Base-by-base conservation (phyloP, 352 stramenopile species). In the Hyaloperonospora arabidopsidis region DNA sequence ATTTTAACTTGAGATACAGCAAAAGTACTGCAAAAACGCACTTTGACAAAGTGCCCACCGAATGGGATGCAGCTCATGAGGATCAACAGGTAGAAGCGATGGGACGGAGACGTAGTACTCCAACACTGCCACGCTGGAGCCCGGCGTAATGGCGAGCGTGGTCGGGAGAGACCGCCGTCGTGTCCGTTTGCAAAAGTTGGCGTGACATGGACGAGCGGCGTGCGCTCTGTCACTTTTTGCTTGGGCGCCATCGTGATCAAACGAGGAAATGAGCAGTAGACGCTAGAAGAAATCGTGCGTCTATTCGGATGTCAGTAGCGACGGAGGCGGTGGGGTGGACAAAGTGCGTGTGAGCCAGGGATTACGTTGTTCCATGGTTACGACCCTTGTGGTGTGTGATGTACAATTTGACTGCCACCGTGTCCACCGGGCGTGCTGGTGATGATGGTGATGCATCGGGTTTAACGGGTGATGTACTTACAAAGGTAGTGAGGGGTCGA, bases 21-120 rank as follows among this genome's bases (percentile, higher is more conserved):
- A 21, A 15, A 49, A 39, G 1, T 17, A 22, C 13, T 29, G 3
- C 25, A 7, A 29, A 17, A 13, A 55, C 57, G 13, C 4, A 84
- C 74, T 69, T 91, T 94, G 49, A 90, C 84, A 49, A 94, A 94
- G 67, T 93, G 84, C 22, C 77, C 81, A 25, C 81, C 79, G 56
- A 94, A 91, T 29, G 84, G 81, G 52, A 94, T 89, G 63, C 63
- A 79, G 58, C 79, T 89, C 74, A 94, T 91, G 59, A 91, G 77
- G 17, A 94, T 2, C 7, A 94, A 67, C 43, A 94, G 65, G 52
- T 72, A 94, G 61, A 91, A 91, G 43, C 84, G 81, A 54, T 92
- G 76, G 38, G 70, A 67, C 1, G 68, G 54, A 25, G 80, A 84
- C 43, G 76, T 85, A 22, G 78, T 72, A 29, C 52, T 36, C 84